Base-by-base conservation (phyloP, 2,329 filamentous ascomycete genomes). In the Alternaria novae-zelandiae region DNA sequence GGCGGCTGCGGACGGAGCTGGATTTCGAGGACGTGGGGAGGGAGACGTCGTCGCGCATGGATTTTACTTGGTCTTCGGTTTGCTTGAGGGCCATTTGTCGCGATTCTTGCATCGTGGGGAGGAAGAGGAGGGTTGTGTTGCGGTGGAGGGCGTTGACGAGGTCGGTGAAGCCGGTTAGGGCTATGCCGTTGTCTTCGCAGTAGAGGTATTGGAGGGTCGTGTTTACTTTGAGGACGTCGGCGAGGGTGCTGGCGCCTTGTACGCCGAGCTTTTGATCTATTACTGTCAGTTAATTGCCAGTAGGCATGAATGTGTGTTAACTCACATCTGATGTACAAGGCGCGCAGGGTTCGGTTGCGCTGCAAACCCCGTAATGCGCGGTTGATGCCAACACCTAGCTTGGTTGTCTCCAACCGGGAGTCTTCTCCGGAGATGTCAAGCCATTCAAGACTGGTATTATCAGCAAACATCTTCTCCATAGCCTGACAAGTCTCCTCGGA, bases 151-250 rank as follows among this genome's bases (percentile, higher is more conserved):
- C 86, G 70, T 92, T 90, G 54, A 92, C 88, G 7, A 91, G 80
- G 55, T 89, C 88, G 0, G 89, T 91, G 67, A 91, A 89, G 2
- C 88, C 89, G 67, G 90, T 88, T n/a, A 91, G 82, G 49, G 89
- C 89, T 59, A 91, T 90, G 58, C 89, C 88, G 72, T 93, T 93
- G 75, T 90, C 88, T 65, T 90, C 89, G 76, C 90, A 92, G 70
- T 91, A 85, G 6, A 93, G 83, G 73, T 92, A 88, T 25, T 85
- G 83, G 6, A 93, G 80, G 1, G 86, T 86, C 3, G 78, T 82
- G 70, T 92, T 92, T 64, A 84, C 84, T 70, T 90, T 88, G 36
- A 92, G 80, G 15, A 92, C 89, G 17, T 90, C 89, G 2, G 90
- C 87, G 36, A 92, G 82, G 0, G 89, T 90, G 71, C 87, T 91